These are phyloP conservation scores for Dujonia santamariae DNA, from an alignment of 1,139 yeast genomes.

Conservation along the genomic window DNA sequence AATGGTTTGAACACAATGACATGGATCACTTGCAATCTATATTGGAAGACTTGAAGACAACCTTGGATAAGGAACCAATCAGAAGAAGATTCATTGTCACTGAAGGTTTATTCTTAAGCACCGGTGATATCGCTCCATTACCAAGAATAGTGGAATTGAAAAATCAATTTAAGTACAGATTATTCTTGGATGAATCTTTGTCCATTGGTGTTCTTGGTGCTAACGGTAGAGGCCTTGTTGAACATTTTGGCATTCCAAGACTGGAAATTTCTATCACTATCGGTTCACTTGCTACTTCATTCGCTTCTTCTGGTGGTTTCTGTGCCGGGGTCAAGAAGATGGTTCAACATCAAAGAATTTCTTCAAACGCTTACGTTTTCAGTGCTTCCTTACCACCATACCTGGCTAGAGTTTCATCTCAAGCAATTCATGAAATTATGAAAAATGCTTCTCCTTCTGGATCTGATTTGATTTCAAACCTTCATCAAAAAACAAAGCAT, in stretches of 20 bases:
- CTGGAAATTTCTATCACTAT: slow-evolving; percentile 76
- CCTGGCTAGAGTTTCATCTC: slow-evolving; percentile 71
- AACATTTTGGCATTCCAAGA: slow-evolving; percentile 63
- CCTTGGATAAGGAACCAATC: slow-evolving; percentile 63
- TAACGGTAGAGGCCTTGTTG: slow-evolving; percentile 86
- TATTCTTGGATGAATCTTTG: slow-evolving; percentile 81
- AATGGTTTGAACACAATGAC: slow-evolving; percentile 86
- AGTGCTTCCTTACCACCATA: slow-evolving; percentile 96
- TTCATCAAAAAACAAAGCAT: slow-evolving; percentile 23
- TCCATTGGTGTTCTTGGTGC: slow-evolving; percentile 85
- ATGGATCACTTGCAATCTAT: slow-evolving; percentile 75
- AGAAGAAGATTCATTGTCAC: slow-evolving; percentile 88
- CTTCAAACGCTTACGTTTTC: slow-evolving; percentile 86
- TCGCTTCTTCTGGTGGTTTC: slow-evolving; percentile 94
- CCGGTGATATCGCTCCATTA: slow-evolving; percentile 80
- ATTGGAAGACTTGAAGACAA: slow-evolving; percentile 61
- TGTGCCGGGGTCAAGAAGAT: slow-evolving; percentile 83
- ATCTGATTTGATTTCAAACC: slow-evolving; percentile 25
- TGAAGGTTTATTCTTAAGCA: slow-evolving; percentile 80
- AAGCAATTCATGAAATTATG: slow-evolving; percentile 47
- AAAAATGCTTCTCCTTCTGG: slow-evolving; percentile 23
- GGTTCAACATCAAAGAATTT: slow-evolving; percentile 90
- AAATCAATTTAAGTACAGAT: slow-evolving; percentile 76
- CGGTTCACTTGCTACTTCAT: slow-evolving; percentile 79
- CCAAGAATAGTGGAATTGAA: slow-evolving; percentile 71